Evolutionary conservation across 495 filamentous ascomycete species (phyloP).

Genomic region (Penicillium cosmopolitanum): DNA sequence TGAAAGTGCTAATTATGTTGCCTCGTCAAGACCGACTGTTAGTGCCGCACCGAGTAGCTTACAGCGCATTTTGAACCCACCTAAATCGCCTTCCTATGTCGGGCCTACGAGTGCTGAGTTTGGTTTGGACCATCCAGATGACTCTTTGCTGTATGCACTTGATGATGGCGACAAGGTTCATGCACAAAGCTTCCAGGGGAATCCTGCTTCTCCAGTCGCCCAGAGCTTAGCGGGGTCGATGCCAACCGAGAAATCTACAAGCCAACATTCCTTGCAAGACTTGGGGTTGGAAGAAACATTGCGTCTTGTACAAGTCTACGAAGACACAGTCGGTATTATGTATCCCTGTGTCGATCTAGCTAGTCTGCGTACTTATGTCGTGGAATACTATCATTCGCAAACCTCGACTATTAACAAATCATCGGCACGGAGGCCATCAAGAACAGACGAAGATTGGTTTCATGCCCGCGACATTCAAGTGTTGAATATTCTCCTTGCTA

Average conservation of each 20-base stretch:
- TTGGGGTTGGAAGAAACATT: constrained; percentile 63
- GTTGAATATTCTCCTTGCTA: constrained; percentile 78
- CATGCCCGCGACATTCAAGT: constrained; percentile 69
- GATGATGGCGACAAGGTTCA: neutral
- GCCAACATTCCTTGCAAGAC: constrained; percentile 24
- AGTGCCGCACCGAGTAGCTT: constrained; percentile 13
- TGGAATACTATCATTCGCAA: constrained; percentile 44
- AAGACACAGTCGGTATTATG: constrained; percentile 82
- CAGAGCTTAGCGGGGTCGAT: constrained; percentile 26
- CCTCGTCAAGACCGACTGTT: neutral
- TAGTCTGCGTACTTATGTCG: constrained; percentile 50
- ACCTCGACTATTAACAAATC: constrained; percentile 45
- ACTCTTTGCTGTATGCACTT: neutral
- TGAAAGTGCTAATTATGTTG: constrained; percentile 23
- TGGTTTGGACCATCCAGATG: constrained; percentile 29
- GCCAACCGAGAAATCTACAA: constrained; percentile 1
- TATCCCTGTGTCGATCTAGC: constrained; percentile 79
- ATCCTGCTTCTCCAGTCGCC: constrained; percentile 17
- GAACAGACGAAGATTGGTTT: constrained; percentile 56
- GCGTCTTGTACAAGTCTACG: constrained; percentile 69
- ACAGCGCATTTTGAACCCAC: constrained; percentile 42
- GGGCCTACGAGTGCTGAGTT: constrained; percentile 50
- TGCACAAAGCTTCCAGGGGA: neutral
- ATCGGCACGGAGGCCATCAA: constrained; percentile 53
- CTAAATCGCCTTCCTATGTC: constrained; percentile 42